A percentile compares a stretch with the other conserved stretches of the same genome.
These are phyloP conservation scores for Turritis glabra DNA, from an alignment of 345 rosid genomes.

Conservation along the genomic window DNA sequence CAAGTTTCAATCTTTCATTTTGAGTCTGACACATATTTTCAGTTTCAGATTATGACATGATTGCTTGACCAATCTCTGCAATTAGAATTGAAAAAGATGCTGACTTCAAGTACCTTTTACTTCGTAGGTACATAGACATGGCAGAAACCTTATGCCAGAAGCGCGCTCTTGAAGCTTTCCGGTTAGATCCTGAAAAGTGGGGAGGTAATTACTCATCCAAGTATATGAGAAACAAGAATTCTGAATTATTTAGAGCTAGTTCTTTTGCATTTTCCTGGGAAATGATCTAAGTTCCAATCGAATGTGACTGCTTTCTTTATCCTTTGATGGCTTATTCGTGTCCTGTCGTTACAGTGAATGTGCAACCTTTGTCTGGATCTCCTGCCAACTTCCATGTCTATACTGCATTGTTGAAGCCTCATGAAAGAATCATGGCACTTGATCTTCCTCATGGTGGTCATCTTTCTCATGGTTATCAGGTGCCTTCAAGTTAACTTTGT, in stretches of 20 bases:
- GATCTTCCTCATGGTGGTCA: conserved; percentile 99
- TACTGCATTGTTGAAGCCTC: conserved; percentile 90
- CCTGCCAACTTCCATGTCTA: conserved; percentile 97
- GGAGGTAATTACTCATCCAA: conserved; percentile 60
- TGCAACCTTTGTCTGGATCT: conserved; percentile 95
- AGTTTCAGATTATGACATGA: conserved; percentile 8
- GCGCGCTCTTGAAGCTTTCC: conserved; percentile 93
- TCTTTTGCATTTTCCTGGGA: not conserved
- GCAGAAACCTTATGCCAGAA: conserved; percentile 94
- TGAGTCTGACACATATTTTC: not conserved
- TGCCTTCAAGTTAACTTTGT: conserved; percentile 31
- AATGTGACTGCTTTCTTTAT: not conserved
- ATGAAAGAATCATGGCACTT: conserved; percentile 99
- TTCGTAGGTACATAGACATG: conserved; percentile 92
- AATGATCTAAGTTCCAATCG: not conserved
- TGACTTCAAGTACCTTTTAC: conserved; percentile 26
- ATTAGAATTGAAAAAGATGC: not conserved
- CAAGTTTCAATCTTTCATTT: conserved; percentile 11
- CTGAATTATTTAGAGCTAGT: not conserved
- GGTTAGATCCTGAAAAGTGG: conserved; percentile 97
- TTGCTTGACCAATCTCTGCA: conserved; percentile 2
- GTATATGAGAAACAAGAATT: not conserved
- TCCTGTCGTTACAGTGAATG: conserved; percentile 68
- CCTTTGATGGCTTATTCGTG: conserved; percentile 28
- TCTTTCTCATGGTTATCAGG: conserved; percentile 99